Conservation (phyloP, 1,284 basidiomycete genomes). For the Vanrija humicola region DNA sequence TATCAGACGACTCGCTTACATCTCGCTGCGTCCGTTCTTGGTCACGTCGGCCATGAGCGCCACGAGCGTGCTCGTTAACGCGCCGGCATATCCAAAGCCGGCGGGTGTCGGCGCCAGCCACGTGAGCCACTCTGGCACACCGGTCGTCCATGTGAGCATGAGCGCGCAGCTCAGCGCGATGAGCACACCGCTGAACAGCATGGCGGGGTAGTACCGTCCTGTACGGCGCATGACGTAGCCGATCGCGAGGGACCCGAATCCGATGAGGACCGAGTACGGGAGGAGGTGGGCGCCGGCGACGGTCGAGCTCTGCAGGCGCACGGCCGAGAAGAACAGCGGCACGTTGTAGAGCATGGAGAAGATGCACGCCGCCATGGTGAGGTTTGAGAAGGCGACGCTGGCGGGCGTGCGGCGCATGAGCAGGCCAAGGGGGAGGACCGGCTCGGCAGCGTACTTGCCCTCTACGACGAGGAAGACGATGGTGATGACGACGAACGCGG, state of each 20-base stretch:
- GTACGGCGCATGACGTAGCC: conserved; percentile 82
- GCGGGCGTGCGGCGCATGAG: conserved; percentile 64
- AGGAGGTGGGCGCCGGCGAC: conserved; percentile 76
- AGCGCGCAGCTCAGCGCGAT: conserved; percentile 24
- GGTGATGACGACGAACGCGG: conserved; percentile 56
- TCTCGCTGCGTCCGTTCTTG: conserved; percentile 32
- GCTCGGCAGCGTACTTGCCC: conserved; percentile 65
- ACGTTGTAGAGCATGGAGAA: conserved; percentile 84
- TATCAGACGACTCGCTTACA: conserved; percentile 17
- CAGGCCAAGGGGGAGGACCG: conserved; percentile 76
- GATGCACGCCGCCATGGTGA: conserved; percentile 59
- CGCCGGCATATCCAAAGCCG: conserved; percentile 39
- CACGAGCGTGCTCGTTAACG: conserved; percentile 36
- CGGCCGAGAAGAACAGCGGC: conserved; percentile 87
- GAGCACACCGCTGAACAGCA: conserved; percentile 17
- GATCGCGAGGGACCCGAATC: conserved; percentile 74
- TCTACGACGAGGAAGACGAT: conserved; percentile 67
- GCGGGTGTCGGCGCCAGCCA: conserved; percentile 34
- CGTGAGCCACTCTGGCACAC: conserved; percentile 53
- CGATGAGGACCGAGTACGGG: conserved; percentile 61
- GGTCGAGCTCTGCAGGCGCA: conserved; percentile 67
- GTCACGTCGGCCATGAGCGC: conserved; percentile 38
- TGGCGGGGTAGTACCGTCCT: conserved; percentile 68
- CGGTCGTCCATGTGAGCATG: conserved; percentile 30
- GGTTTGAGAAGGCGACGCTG: conserved; percentile 71